Evolutionary conservation across 768 basidiomycete species (phyloP).

Genomic region (Serendipita sp.): DNA sequence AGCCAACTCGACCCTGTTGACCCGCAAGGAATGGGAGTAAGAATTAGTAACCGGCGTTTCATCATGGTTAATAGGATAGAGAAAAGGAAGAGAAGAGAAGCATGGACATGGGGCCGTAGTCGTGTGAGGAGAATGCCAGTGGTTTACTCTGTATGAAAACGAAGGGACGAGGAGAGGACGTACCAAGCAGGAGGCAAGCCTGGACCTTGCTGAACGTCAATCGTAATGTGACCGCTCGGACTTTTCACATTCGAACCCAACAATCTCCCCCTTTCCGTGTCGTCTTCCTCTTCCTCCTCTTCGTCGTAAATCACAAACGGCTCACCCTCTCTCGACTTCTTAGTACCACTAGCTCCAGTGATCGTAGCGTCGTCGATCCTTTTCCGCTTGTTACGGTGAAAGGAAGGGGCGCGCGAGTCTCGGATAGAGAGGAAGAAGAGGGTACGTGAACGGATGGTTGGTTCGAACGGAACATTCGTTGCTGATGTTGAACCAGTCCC

Average conservation of each 20-base stretch:
- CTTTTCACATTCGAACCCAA: background rate
- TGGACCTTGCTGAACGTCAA: conserved; percentile 25
- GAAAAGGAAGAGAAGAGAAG: conserved; percentile 4
- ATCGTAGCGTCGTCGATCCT: conserved; percentile 10
- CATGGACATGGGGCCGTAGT: background rate
- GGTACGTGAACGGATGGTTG: conserved; percentile 66
- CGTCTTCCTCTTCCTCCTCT: conserved; percentile 47
- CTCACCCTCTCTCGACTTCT: conserved; percentile 33
- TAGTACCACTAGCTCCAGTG: conserved; percentile 19
- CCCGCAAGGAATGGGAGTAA: background rate
- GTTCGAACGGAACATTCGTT: conserved; percentile 3
- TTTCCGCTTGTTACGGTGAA: conserved; percentile 2
- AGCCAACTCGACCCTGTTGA: conserved; percentile 71
- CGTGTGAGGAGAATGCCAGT: background rate
- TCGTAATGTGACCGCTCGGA: conserved; percentile 24
- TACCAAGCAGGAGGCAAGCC: conserved; percentile 77
- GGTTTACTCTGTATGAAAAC: conserved; percentile 3
- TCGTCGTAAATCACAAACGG: conserved; percentile 22
- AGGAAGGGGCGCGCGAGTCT: conserved; percentile 42
- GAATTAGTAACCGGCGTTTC: background rate
- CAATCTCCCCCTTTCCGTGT: conserved; percentile 13
- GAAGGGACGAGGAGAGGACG: conserved; percentile 13
- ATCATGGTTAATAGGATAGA: conserved; percentile 9
- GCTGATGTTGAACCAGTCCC: background rate
- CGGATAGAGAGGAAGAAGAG: conserved; percentile 88